Evolutionary conservation across 768 basidiomycete species (phyloP).

Genomic region (Phlebiopsis flavidoalba): DNA sequence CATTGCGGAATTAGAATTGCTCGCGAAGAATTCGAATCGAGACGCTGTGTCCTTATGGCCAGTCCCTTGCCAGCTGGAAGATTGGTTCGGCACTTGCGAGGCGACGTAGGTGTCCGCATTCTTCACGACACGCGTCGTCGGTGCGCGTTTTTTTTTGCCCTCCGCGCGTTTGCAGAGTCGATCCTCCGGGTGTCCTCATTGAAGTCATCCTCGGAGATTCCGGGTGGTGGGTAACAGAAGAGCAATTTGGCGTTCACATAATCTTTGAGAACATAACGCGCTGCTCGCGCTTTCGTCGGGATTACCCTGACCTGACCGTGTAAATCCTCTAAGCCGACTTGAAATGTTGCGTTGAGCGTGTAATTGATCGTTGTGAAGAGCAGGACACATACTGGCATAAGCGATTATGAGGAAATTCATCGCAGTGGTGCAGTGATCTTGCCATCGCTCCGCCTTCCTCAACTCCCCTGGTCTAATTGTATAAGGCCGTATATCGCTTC

Average conservation of each 20-base stretch:
- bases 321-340: constrained; percentile 95
- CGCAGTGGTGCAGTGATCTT: constrained; percentile 62
- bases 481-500: constrained; percentile 89
- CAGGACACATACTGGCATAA: constrained; percentile 77
- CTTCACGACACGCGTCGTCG: constrained; percentile 80
- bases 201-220: constrained; percentile 57
- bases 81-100: constrained; percentile 25
- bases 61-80: constrained; percentile 26
- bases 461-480: constrained; percentile 51
- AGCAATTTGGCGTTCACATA: constrained; percentile 93
- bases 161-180: constrained; percentile 50
- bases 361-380: not conserved
- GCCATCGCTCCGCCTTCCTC: constrained; percentile 89
- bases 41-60: constrained; percentile 54
- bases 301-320: constrained; percentile 91
- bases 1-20: constrained; percentile 33
- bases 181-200: constrained; percentile 66
- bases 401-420: constrained; percentile 81
- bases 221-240: constrained; percentile 88
- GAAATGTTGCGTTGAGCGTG: constrained; percentile 7
- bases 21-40: constrained; percentile 85
- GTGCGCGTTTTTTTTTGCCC: constrained; percentile 92
- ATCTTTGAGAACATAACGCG: constrained; percentile 91
- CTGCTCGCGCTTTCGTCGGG: constrained; percentile 94
- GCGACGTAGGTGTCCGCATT: constrained; percentile 78